Base-by-base conservation (phyloP, 306 rosid genomes). In the Vigna nakashimae region DNA sequence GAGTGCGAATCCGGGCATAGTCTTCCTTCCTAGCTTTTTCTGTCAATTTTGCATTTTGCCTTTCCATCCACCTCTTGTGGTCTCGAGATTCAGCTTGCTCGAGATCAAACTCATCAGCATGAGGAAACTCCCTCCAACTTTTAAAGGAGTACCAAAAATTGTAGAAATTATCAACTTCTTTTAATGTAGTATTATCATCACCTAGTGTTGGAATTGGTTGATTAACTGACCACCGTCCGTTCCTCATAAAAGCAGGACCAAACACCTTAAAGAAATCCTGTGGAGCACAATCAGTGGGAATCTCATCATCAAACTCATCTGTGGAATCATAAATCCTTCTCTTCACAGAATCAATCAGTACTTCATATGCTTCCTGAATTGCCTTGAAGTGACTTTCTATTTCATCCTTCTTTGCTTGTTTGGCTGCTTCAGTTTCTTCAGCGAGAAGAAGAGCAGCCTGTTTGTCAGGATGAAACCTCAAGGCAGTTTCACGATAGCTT, bases 41-140 rank as follows among this genome's bases (percentile, higher is more conserved):
- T 0, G 97, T 38, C 77, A 92, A 91, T 71, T 96, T 96, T 20
- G 92, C 93, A 87, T 92, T 96, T 83, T 92, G 98, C 84, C 99
- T 96, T 84, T 96, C 99, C 98, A 96, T 96, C 98, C 98, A 96
- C 84, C 99, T 88, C 86, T 50, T 91, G 65, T 96, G 98, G 77
- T 96, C 99, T 79, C 98, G 92, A 71, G 97, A 90, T 80, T 96
- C 99, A 11, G 99, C 93, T 86, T 96, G 97, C 89, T 96, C 99
- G 43, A 92, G 83, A 82, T 96, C 99, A 88, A 83, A 96, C 83
- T 96, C 99, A 66, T 96, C 99, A 59, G 89, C 87, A 75, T 96
- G 99, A 56, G 99, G 97, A 79, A 96, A 96, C 93, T 96, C 99
- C 77, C 99, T 89, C 98, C 99, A 96, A 74, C 99, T 96, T 86